Evolutionary conservation across 2,329 filamentous ascomycete genomes (phyloP), one percentile per base, ranked within the genome.

Genomic region (Aspergillus ochraceoroseus): DNA sequence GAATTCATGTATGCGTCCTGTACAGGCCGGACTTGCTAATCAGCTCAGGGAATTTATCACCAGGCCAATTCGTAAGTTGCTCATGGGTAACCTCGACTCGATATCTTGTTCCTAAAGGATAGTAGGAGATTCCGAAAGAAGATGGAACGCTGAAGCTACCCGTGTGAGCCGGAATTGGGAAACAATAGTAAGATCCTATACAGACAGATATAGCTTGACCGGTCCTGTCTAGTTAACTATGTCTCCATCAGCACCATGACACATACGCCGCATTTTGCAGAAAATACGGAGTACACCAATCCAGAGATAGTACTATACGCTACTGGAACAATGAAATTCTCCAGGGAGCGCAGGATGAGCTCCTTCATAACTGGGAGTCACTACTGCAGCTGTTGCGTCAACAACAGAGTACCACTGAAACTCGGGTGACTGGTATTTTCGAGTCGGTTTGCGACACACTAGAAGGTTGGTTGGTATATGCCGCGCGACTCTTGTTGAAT

Each of bases 261-360:
- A 44, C 39, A n/a, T 52, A 52, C 15, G 20, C 34, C n/a, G 47
- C 47, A 3, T 52, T 39, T 17, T 52, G 49, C 32, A 43, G 45
- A 20, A 39, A 50, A 4, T 43, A 44, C 23, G 49, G 49, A 26
- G 40, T 41, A 7, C 22, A 52, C 27, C 2, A 13, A 7, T 36
- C 44, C 9, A 2, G 3, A 1, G 8, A 8, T 4, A 13, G 4
- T 3, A 14, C 7, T 1, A 11, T 23, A 22, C 43, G 41, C 13
- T 50, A 38, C 30, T 52, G 49, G 49, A 52, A 52, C 15, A 23
- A 46, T 4, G 47, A 50, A 14, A 23, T 52, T 15, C 41, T 50
- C 12, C 19, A 31, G 11, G 19, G 23, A 7, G 26, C 19, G 9
- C 31, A 7, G 3, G 27, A 27, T 15, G 18, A 36, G n/a, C 39